Conservation (phyloP, 2,329 filamentous ascomycete species). For the Myriosclerotinia curreyana region DNA sequence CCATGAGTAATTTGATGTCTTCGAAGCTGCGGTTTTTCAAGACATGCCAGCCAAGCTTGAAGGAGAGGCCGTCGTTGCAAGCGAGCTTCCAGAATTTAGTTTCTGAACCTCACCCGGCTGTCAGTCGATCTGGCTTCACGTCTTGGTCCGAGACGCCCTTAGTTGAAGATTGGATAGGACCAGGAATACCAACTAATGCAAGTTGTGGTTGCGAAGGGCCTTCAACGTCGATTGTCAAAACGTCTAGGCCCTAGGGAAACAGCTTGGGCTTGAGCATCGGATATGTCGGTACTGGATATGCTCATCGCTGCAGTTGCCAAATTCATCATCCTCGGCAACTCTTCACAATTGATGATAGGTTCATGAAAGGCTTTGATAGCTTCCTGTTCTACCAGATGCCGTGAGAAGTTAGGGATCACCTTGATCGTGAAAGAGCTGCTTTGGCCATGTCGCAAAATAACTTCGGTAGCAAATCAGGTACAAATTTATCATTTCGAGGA, state of each 20-base stretch:
- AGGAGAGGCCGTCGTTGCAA: conserved; percentile 45
- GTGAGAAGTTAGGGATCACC: conserved; percentile 1
- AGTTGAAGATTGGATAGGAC: not conserved
- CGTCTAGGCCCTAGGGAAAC: conserved; percentile 4
- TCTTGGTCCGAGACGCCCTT: not conserved
- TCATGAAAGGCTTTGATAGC: not conserved
- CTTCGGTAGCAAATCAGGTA: conserved; percentile 10
- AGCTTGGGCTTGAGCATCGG: not conserved
- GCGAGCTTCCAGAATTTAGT: conserved; percentile 43
- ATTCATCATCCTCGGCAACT: not conserved
- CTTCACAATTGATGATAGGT: conserved; percentile 1
- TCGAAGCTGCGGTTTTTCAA: conserved; percentile 45
- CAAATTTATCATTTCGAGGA: conserved; percentile 3
- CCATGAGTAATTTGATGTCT: not conserved
- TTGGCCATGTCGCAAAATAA: conserved; percentile 10
- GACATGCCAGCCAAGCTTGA: conserved; percentile 53
- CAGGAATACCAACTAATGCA: conserved; percentile 5
- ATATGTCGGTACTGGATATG: not conserved
- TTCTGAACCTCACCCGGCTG: conserved; percentile 42
- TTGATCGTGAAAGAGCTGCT: not conserved
- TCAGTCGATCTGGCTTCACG: conserved; percentile 51
- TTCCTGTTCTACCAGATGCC: not conserved
- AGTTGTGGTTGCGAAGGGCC: conserved; percentile 1
- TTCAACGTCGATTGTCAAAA: conserved; percentile 11
- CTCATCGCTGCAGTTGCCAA: not conserved